phyloP scores from a whole-genome alignment of 768 basidiomycete genomes.

The Auriculariales sp. region DNA sequence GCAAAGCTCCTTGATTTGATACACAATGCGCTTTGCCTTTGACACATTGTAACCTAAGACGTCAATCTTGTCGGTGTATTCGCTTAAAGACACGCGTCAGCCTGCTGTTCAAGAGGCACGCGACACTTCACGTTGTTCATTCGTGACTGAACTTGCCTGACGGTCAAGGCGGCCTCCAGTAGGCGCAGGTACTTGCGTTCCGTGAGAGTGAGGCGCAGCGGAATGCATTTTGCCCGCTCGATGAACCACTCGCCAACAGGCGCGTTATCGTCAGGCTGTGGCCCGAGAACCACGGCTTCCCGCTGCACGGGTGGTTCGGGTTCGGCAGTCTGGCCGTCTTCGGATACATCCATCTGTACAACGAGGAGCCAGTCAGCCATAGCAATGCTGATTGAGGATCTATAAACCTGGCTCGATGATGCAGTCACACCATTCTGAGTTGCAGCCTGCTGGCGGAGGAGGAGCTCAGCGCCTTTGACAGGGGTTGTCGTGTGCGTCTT shows the following conservation, averaged over 20 bases:
- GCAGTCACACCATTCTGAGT: neutral
- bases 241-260: slow-evolving; percentile 76
- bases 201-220: slow-evolving; percentile 51
- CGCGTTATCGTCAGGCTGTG: slow-evolving; percentile 44
- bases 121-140: too few species aligned
- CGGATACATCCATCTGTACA: slow-evolving; percentile 33
- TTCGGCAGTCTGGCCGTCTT: slow-evolving; percentile 25
- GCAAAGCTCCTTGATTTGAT: slow-evolving; percentile 76
- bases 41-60: slow-evolving; percentile 62
- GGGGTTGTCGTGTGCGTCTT: slow-evolving; percentile 23
- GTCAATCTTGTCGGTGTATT: slow-evolving; percentile 86
- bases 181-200: slow-evolving; percentile 80
- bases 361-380: neutral
- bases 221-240: slow-evolving; percentile 68
- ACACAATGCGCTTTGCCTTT: slow-evolving; percentile 77
- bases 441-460: neutral
- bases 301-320: slow-evolving; percentile 20
- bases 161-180: slow-evolving; percentile 69
- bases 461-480: slow-evolving; percentile 5
- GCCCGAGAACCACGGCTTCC: slow-evolving; percentile 20
- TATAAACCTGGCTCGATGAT: slow-evolving; percentile 19
- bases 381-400: slow-evolving; percentile 8
- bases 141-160: slow-evolving; percentile 18
- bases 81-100: slow-evolving; percentile 26
- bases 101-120: neutral